Base-by-base conservation (phyloP, 208 protist genomes). In the Strigomonas culicis region DNA sequence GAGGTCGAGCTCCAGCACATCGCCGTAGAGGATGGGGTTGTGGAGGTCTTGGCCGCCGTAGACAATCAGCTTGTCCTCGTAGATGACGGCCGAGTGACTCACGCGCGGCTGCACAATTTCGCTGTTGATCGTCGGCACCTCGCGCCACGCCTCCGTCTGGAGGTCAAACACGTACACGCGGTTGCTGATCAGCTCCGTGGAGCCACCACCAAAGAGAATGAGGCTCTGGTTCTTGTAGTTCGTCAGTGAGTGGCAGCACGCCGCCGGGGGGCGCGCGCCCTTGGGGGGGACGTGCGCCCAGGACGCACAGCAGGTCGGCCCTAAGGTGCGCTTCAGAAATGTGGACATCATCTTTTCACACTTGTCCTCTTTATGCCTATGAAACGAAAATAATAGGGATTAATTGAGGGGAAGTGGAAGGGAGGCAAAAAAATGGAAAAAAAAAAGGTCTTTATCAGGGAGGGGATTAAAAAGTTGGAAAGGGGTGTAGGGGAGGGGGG, bases 41-140 rank as follows among this genome's bases (percentile, higher is more conserved):
- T 70, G 53, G 22, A 89, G 46, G 58, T 79, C 72, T 49, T 92
- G 79, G 1, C 90, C 90, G 19, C 90, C 90, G 63, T 93, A 96
- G 11, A 96, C 82, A 56, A 92, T 85, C 90, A 96, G 92, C 10
- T 74, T 80, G 68, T 96, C 81, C 22, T 77, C 63, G 68, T 92
- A 80, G 2, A 93, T 47, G 4, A 92, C 82, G 0, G 87, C 80
- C 15, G 74, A 86, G 72, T 92, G 85, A 56, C 68, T 73, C 49
- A 85, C 71, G 34, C 85, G 78, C n/a, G 79, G 76, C 11, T 59
- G 28, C 21, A 82, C 77, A 25, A 88, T 56, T 13, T 81, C 66
- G 22, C 64, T 77, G 61, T 88, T 80, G 25, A 59, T 44, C 3
- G 74, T 82, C 36, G 69, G 68, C 36, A 75, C 69, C 13, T 63